phyloP scores from a whole-genome alignment of 371 early-diverging fungal genomes.

The Amoeboaphelidium protococcarum region DNA sequence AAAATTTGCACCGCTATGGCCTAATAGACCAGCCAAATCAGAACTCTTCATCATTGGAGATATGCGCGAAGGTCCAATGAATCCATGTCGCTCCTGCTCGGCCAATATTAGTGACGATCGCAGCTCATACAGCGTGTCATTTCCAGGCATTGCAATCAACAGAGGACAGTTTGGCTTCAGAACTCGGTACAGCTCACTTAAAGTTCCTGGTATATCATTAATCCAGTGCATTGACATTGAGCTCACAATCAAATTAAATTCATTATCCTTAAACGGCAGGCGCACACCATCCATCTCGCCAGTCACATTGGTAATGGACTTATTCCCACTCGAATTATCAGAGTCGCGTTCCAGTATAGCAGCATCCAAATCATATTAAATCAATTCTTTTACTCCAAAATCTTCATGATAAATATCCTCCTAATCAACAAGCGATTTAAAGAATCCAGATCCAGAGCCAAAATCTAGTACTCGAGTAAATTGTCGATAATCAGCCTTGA shows the following conservation, averaged over 20 bases:
- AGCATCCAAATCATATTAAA: background rate
- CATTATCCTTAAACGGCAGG: slow-evolving; percentile 41
- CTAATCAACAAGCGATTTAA: slow-evolving; percentile 47
- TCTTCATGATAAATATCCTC: slow-evolving; percentile 47
- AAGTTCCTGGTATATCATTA: slow-evolving; percentile 61
- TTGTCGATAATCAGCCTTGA: slow-evolving; percentile 52
- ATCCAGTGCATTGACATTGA: slow-evolving; percentile 77
- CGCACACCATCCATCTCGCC: slow-evolving; percentile 54
- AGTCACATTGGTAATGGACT: background rate
- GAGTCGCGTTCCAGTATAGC: background rate
- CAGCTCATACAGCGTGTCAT: slow-evolving; percentile 78
- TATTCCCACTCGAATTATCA: background rate
- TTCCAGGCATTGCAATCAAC: slow-evolving; percentile 72
- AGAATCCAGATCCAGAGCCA: slow-evolving; percentile 66
- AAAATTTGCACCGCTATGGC: background rate
- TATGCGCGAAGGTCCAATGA: slow-evolving; percentile 60
- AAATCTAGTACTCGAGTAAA: slow-evolving; percentile 62
- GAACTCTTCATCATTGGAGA: slow-evolving; percentile 57
- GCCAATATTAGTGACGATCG: slow-evolving; percentile 64
- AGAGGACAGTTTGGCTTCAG: slow-evolving; percentile 77
- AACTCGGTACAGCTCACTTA: slow-evolving; percentile 15
- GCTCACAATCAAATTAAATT: slow-evolving; percentile 59
- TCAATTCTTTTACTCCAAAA: slow-evolving; percentile 39
- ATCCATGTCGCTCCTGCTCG: slow-evolving; percentile 64
- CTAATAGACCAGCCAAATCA: background rate